These are phyloP conservation scores for Boletus tomentosulus DNA, from an alignment of 768 basidiomycete genomes.

Conservation along the genomic window DNA sequence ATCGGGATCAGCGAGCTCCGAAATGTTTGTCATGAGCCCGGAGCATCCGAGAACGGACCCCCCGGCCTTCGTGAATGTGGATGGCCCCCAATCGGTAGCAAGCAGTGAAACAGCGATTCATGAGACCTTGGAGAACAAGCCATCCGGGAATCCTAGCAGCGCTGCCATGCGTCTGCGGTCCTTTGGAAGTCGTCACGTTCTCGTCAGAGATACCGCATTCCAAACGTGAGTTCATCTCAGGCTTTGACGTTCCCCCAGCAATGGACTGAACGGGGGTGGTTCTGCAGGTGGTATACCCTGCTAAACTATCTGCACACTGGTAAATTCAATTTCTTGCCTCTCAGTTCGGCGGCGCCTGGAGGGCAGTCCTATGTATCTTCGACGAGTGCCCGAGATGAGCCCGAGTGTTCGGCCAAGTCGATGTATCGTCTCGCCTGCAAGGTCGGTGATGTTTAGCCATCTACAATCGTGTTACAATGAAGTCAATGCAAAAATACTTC, in stretches of 20 bases:
- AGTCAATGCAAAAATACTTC: not conserved
- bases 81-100: not conserved
- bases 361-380: not conserved
- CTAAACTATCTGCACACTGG: constrained; percentile 39
- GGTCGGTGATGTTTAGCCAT: constrained; percentile 17
- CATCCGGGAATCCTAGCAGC: not conserved
- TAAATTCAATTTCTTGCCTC: constrained; percentile 30
- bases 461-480: too few relatives aligned
- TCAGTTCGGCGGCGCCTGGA: constrained; percentile 18
- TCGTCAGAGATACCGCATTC: constrained; percentile 24
- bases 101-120: not conserved
- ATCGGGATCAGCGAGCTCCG: constrained; percentile 13
- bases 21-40: constrained; percentile 16
- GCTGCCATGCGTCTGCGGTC: not conserved
- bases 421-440: constrained; percentile 42
- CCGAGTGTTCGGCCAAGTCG: constrained; percentile 39
- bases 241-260: not conserved
- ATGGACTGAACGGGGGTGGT: not conserved
- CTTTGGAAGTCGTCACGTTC: constrained; percentile 13
- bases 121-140: not conserved
- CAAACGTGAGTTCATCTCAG: constrained; percentile 15
- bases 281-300: constrained; percentile 34
- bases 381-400: not conserved
- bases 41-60: constrained; percentile 6
- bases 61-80: not conserved